Conservation (phyloP, 441 rosid genomes). For the Corymbia calophylla region DNA sequence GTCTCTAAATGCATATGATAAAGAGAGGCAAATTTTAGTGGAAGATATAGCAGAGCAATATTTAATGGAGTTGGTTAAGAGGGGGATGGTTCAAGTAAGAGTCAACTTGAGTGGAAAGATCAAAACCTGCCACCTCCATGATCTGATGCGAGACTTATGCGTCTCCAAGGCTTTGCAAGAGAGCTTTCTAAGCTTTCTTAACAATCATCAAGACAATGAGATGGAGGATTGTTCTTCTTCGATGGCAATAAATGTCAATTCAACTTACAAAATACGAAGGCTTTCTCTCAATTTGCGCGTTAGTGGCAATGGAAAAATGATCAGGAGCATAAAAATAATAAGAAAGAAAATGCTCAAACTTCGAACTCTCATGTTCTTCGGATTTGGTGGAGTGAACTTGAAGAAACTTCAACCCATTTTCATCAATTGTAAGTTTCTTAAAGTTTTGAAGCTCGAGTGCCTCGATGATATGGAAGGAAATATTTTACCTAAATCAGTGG, state of each 20-base stretch:
- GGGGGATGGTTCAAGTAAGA: background rate
- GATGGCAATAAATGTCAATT: rapidly evolving
- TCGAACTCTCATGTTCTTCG: rapidly evolving
- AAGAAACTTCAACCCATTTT: background rate
- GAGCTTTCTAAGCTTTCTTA: rapidly evolving
- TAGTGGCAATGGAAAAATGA: rapidly evolving
- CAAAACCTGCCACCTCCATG: background rate
- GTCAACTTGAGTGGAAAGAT: background rate
- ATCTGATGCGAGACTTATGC: background rate
- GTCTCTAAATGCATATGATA: rapidly evolving
- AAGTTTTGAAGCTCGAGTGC: rapidly evolving
- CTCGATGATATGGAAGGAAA: rapidly evolving
- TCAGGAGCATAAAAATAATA: rapidly evolving
- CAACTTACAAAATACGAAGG: background rate
- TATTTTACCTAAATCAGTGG: background rate
- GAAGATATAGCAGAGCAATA: background rate
- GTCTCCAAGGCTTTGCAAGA: rapidly evolving
- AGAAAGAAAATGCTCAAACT: background rate
- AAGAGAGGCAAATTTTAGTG: rapidly evolving
- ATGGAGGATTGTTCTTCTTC: background rate
- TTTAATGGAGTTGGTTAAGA: background rate
- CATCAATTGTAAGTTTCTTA: background rate
- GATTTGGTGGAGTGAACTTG: rapidly evolving
- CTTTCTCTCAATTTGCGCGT: rapidly evolving
- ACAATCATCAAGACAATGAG: rapidly evolving